phyloP scores from a whole-genome alignment of 768 basidiomycete genomes.

The Flagelloscypha sp. region DNA sequence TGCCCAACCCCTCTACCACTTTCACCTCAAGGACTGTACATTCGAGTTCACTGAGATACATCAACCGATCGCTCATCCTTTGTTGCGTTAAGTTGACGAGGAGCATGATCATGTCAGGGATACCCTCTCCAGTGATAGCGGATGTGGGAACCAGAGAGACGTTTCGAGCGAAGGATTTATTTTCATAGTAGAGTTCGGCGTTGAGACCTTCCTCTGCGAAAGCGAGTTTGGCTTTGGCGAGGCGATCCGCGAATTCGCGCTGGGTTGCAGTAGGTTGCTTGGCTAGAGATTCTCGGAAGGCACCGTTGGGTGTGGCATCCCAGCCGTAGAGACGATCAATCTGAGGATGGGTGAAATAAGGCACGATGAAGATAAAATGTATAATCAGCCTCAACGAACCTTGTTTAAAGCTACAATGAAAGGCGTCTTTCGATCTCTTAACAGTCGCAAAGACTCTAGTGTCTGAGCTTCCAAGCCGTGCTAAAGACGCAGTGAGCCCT shows the following conservation, averaged over 20 bases:
- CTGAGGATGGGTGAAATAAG: constrained; percentile 28
- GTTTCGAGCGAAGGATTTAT: constrained; percentile 89
- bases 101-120: constrained; percentile 99
- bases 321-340: constrained; percentile 98
- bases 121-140: constrained; percentile 94
- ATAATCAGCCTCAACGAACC: constrained; percentile 28
- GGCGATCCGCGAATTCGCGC: constrained; percentile 88
- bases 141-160: constrained; percentile 98
- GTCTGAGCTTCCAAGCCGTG: constrained; percentile 99
- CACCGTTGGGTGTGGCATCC: constrained; percentile 84
- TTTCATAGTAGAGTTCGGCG: constrained; percentile 92
- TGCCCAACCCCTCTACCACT: constrained; percentile 95
- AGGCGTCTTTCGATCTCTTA: constrained; percentile 90
- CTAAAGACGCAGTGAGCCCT: constrained; percentile 28
- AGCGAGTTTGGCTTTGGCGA: constrained; percentile 76
- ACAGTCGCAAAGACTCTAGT: constrained; percentile 85
- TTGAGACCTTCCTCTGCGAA: constrained; percentile 99
- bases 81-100: constrained; percentile 96
- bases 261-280: constrained; percentile 73
- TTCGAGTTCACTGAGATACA: constrained; percentile 96
- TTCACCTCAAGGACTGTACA: constrained; percentile 99
- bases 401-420: constrained; percentile 99
- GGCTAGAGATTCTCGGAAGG: constrained; percentile 84
- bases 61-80: constrained; percentile 93
- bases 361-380: constrained; percentile 4